Base-by-base conservation (phyloP, 106 monocot genomes). In the Allium fistulosum region DNA sequence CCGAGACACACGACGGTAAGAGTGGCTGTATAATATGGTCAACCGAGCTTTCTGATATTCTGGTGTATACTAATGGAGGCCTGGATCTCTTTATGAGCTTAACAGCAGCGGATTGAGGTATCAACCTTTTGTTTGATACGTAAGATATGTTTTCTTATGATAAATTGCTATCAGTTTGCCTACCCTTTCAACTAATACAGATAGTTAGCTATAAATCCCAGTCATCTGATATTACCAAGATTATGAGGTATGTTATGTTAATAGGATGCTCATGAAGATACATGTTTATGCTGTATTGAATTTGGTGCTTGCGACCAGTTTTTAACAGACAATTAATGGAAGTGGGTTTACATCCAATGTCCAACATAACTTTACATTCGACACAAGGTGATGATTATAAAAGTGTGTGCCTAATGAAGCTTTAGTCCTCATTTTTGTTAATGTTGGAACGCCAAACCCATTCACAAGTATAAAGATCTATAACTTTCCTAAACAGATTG, bases 1-100 rank as follows among this genome's bases (percentile, higher is more conserved):
- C 58, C 17, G 26, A 76, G 14, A 26, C 49, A 26, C 49, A 17
- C 3, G 66, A 26, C 2, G 71, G 63, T 13, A 63, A 58, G 9
- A 70, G 63, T 58, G 76, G 79, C 2, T 87, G 82, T 65, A 61
- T 82, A 14, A 77, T 66, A 15, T 87, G 80, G 80, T 15, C n/a
- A 2, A 67, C 46, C 9, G 68, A 72, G 26, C 60, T 87, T 10
- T 2, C 64, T 1, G 86, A 83, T 56, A 57, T 83, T 12, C 56
- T 71, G 10, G 8, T 65, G 8, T 80, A 74, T 11, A 9, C 50
- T 4, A 45, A 50, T 4, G 69, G 57, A 1, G 79, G 76, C 0
- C 53, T 71, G n/a, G 67, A 69, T n/a, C 26, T 83, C 9, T 77
- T 65, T 53, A 46, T 83, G 11, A 65, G 76, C 2, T 46, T 88